Conservation (phyloP, 2,329 filamentous ascomycete species). For the Aspergillus quadricinctus region DNA sequence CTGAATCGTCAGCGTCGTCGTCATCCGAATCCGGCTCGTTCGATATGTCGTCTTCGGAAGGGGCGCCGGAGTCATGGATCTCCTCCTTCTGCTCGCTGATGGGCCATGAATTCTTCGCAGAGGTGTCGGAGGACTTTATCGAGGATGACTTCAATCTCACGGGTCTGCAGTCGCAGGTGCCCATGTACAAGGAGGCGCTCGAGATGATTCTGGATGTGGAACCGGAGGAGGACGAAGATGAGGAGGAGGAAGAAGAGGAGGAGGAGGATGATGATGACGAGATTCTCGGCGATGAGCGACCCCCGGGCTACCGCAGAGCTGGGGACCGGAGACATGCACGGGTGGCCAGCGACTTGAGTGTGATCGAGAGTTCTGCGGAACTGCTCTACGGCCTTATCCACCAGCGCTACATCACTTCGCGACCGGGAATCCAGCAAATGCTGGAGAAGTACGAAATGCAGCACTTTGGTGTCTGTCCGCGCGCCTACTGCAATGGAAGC, state of each 20-base stretch:
- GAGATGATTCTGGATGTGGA: constrained; percentile 99
- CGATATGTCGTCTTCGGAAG: constrained; percentile 43
- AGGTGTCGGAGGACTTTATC: constrained; percentile 98
- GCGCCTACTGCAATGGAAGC: constrained; percentile 84
- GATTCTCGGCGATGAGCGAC: constrained; percentile 55
- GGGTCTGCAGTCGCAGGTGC: constrained; percentile 87
- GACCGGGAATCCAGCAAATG: constrained; percentile 97
- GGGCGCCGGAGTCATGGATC: constrained; percentile 85
- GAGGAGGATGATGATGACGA: constrained; percentile 68
- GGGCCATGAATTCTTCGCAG: constrained; percentile 97
- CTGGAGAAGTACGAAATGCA: constrained; percentile 97
- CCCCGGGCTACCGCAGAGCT: constrained; percentile 43
- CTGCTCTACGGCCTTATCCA: constrained; percentile 97
- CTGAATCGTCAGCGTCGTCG: constrained; percentile 40
- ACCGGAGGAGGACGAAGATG: constrained; percentile 75
- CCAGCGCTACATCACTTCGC: constrained; percentile 95
- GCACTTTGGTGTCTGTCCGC: constrained; percentile 93
- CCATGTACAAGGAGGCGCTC: constrained; percentile 97
- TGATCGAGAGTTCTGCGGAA: constrained; percentile 97
- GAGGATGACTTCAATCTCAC: constrained; percentile 99
- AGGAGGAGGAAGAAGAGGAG: constrained; percentile 63
- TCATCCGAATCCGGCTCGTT: constrained; percentile 36
- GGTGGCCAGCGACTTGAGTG: constrained; percentile 86
- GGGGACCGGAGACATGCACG: constrained; percentile 74
- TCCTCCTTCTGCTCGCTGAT: constrained; percentile 92